Percentiles rank a stretch among this genome's conserved stretches.
Conservation (phyloP, 352 stramenopile species). For the Globisporangium takayamanum region DNA sequence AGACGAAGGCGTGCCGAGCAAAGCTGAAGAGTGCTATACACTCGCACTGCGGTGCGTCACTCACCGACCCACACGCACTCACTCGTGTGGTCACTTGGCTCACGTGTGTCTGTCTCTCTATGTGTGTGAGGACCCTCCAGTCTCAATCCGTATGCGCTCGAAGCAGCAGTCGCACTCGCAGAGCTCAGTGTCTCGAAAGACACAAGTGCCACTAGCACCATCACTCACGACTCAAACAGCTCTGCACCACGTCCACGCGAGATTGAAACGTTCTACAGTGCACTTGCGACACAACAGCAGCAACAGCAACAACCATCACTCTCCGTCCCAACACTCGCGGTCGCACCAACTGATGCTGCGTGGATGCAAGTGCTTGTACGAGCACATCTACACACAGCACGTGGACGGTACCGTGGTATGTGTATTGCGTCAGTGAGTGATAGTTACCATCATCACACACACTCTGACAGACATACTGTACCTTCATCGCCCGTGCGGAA, state of each 20-base stretch:
- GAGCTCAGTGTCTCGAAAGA: constrained; percentile 47
- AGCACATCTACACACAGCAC: constrained; percentile 44
- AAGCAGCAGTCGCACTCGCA: constrained; percentile 65
- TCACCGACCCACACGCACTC: not conserved
- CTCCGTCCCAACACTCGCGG: not conserved
- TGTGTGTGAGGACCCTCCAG: not conserved
- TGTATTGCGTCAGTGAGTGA: not conserved
- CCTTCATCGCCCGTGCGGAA: too few relatives aligned
- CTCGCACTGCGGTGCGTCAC: constrained; percentile 25
- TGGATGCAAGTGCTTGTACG: constrained; percentile 59
- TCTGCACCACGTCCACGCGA: constrained; percentile 20
- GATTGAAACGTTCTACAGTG: constrained; percentile 46
- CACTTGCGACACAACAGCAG: constrained; percentile 6
- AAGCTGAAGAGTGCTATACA: constrained; percentile 58
- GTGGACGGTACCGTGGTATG: constrained; percentile 35
- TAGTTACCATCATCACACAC: not conserved
- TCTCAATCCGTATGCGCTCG: constrained; percentile 72
- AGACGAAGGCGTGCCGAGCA: constrained; percentile 46
- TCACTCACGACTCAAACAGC: not conserved
- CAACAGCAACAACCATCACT: too few relatives aligned
- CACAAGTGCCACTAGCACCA: constrained; percentile 8
- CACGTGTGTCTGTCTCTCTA: not conserved
- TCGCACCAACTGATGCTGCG: constrained; percentile 20
- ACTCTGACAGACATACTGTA: not conserved
- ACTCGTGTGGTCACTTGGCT: not conserved